phyloP scores from a whole-genome alignment of 371 early-diverging fungal species.

The Mucor sp. region DNA sequence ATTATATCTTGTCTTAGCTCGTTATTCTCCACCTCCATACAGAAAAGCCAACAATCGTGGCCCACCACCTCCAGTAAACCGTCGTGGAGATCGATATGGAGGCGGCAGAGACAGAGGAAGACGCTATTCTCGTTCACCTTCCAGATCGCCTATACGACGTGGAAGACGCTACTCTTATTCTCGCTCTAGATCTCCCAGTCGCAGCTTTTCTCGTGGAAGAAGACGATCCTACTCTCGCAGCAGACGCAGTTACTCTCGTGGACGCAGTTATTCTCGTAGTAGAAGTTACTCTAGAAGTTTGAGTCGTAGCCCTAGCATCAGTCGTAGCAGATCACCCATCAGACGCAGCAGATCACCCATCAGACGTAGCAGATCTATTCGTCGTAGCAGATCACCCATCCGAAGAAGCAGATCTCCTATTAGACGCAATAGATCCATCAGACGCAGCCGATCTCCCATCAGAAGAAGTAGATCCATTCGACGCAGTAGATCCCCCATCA shows the following conservation, averaged over 20 bases:
- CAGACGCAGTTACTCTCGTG: constrained; percentile 37
- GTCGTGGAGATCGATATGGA: constrained; percentile 20
- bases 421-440: constrained; percentile 13
- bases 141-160: constrained; percentile 27
- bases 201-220: constrained; percentile 40
- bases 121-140: constrained; percentile 30
- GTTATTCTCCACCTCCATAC: constrained; percentile 34
- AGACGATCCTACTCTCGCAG: constrained; percentile 24
- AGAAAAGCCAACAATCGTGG: constrained; percentile 21
- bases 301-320: constrained; percentile 28
- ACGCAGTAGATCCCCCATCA: constrained; percentile 12
- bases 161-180: constrained; percentile 41
- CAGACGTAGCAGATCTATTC: constrained; percentile 20
- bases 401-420: constrained; percentile 17
- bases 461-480: constrained; percentile 6
- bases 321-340: constrained; percentile 19
- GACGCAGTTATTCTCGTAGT: constrained; percentile 34
- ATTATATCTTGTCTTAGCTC: constrained; percentile 2
- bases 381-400: constrained; percentile 21
- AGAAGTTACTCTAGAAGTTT: constrained; percentile 41
- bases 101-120: constrained; percentile 21
- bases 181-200: constrained; percentile 36
- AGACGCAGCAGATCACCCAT: constrained; percentile 15
- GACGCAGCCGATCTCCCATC: constrained; percentile 18
- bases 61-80: constrained; percentile 1